Evolutionary conservation across 129 eudicot species (phyloP), one percentile per base, ranked within the genome.

Genomic region (Ambrosia artemisiifolia): DNA sequence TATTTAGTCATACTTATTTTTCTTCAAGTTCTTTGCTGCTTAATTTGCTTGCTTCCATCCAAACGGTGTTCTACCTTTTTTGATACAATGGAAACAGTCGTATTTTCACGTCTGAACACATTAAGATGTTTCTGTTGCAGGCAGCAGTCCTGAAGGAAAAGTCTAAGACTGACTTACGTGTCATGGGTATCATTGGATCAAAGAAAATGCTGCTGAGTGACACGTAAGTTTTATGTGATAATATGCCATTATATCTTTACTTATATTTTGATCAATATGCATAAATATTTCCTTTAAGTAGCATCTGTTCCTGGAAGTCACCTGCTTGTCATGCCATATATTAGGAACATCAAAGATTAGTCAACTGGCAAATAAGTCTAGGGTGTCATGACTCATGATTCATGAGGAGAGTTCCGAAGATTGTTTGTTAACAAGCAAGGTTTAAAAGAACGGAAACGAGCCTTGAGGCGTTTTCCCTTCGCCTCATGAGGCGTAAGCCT

Each of bases 161-260:
- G 53, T 90, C 84, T 13, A 88, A 94, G 66, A 90, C 89, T 66
- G 98, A 94, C 66, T 77, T 94, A 79, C 98, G 98, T 75, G 97
- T 90, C 48, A 83, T 94, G 98, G 98, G 98, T 46, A 86, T 94
- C 51, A 88, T 87, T 49, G 91, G 98, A 75, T 80, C 96, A 66
- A 79, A 73, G 74, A 82, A 69, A 76, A 94, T 94, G 98, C 80
- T 94, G 69, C 70, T 94, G 83, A 90, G 93, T 77, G 95, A 94
- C 53, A 75, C 48, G 98, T 94, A 84, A 82, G 97, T 75, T 62
- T 68, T 34, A 70, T 7, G 60, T 69, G 30, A 70, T 44, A 34
- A 44, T 57, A 46, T 47, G 36, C 46, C 33, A 11, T 63, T 3
- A 16, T 24, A 33, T 71, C 16, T 57, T 20, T 24, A 28, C 38